Base-by-base conservation (phyloP, 805 yeast genomes). In the Gaillardinia entomophila region DNA sequence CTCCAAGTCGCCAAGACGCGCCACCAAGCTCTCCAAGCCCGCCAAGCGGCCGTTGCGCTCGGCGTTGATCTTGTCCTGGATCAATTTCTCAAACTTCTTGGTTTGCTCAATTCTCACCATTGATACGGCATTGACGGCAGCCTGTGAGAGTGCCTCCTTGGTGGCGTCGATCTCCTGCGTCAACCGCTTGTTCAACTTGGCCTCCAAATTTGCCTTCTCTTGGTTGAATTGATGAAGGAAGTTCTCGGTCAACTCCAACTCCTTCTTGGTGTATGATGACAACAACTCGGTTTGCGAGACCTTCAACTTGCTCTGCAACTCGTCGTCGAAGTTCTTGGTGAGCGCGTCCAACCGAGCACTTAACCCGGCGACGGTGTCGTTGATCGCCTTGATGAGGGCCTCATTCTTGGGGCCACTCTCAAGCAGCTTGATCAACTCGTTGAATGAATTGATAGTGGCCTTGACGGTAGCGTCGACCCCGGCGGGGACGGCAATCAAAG, bases 31-130 rank as follows among this genome's bases (percentile, higher is more conserved):
- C 22, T 71, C 70, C 48, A 92, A 68, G 47, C 81, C 70, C 29
- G 82, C 70, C 47, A 89, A 73, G 52, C 92, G 79, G 17, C 88
- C 86, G 41, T 79, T 69, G 61, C 97, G 79, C 67, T 66, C 71
- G 30, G 46, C 34, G 40, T 65, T 59, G 24, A 57, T 43, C 37
- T 72, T 72, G 34, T 73, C 70, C 28, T 69, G 53, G 30, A 87
- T 66, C 36, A 75, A 64, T 33, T 68, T 63, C 40, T 79, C 74
- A 53, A 84, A 78, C 49, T 76, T 78, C 43, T 79, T 73, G 37
- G 86, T 76, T 45, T 82, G 81, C 43, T 77, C 79, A 31, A 79
- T 63, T 48, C 85, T 75, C 35, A 80, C 75, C 52, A 82, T 67
- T 7, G 77, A 65, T 19, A 86, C 71, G 34, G 79, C 79, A 58